Conservation (phyloP, 257 asterid species). For the Fraxinus excelsior region DNA sequence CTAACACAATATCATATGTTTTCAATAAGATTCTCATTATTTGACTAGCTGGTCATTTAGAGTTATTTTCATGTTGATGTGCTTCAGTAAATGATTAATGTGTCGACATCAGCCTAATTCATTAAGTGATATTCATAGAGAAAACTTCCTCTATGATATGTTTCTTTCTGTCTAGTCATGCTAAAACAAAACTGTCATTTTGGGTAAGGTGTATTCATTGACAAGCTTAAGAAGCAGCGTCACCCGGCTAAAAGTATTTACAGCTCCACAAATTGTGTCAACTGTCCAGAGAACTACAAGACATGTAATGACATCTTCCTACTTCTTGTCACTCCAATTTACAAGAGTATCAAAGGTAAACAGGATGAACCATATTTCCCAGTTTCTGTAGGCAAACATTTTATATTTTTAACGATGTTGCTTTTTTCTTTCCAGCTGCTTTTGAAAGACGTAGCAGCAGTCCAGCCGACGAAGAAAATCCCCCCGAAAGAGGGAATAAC, state of each 20-base stretch:
- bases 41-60: too few relatives aligned
- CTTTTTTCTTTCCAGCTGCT: slow-evolving; percentile 24
- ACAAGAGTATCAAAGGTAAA: slow-evolving; percentile 20
- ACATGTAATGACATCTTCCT: slow-evolving; percentile 34
- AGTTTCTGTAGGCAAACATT: neutral
- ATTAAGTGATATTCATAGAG: too few relatives aligned
- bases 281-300: slow-evolving; percentile 43
- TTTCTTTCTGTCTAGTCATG: neutral
- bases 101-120: too few relatives aligned
- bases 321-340: slow-evolving; percentile 30
- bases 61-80: neutral
- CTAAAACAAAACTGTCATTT: slow-evolving; percentile 13
- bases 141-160: neutral
- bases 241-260: neutral
- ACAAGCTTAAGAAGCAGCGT: slow-evolving; percentile 13
- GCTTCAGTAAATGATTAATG: neutral
- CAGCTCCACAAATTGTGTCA: neutral
- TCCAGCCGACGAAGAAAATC: slow-evolving; percentile 22
- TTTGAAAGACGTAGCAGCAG: neutral
- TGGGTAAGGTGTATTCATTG: slow-evolving; percentile 27
- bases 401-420: neutral
- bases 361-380: neutral
- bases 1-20: neutral
- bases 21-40: neutral
- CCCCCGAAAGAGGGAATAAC: neutral